phyloP scores from a whole-genome alignment of 805 yeast species.

The Ogataea corticis region DNA sequence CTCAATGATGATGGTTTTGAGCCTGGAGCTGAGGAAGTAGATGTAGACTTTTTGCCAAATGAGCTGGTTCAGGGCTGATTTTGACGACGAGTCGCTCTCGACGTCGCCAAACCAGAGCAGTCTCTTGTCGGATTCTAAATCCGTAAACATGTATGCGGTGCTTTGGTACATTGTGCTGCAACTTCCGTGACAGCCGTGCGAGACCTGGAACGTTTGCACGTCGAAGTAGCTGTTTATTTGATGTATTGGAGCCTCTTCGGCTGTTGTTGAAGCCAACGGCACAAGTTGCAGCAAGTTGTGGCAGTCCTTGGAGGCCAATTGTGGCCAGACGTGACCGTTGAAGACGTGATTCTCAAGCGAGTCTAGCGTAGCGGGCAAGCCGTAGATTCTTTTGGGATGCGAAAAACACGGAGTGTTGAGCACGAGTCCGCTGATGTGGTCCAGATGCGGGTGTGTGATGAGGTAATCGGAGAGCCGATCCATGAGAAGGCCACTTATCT shows the following conservation, averaged over 20 bases:
- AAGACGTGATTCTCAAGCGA: slow-evolving; percentile 59
- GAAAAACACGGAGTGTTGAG: slow-evolving; percentile 66
- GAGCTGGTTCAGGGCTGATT: slow-evolving; percentile 34
- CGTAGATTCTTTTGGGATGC: slow-evolving; percentile 47
- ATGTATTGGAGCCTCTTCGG: neutral
- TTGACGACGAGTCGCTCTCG: slow-evolving; percentile 62
- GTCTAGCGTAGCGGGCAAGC: slow-evolving; percentile 50
- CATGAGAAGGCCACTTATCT: slow-evolving; percentile 29
- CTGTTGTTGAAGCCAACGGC: neutral
- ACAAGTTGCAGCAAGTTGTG: neutral
- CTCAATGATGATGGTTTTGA: slow-evolving; percentile 68
- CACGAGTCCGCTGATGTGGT: slow-evolving; percentile 70
- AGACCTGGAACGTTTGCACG: slow-evolving; percentile 42
- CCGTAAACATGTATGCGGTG: slow-evolving; percentile 59
- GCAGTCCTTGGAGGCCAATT: slow-evolving; percentile 41
- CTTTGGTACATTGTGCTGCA: slow-evolving; percentile 39
- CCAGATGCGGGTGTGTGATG: slow-evolving; percentile 83
- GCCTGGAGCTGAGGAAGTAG: slow-evolving; percentile 37
- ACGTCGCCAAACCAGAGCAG: slow-evolving; percentile 81
- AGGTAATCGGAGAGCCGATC: slow-evolving; percentile 44
- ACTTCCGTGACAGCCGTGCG: slow-evolving; percentile 34
- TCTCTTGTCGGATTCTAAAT: slow-evolving; percentile 30
- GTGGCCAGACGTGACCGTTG: slow-evolving; percentile 83
- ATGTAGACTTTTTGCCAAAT: slow-evolving; percentile 64
- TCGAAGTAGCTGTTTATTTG: slow-evolving; percentile 36